Base-by-base conservation (phyloP, 768 basidiomycete genomes). In the Rhizopogon sp. region DNA sequence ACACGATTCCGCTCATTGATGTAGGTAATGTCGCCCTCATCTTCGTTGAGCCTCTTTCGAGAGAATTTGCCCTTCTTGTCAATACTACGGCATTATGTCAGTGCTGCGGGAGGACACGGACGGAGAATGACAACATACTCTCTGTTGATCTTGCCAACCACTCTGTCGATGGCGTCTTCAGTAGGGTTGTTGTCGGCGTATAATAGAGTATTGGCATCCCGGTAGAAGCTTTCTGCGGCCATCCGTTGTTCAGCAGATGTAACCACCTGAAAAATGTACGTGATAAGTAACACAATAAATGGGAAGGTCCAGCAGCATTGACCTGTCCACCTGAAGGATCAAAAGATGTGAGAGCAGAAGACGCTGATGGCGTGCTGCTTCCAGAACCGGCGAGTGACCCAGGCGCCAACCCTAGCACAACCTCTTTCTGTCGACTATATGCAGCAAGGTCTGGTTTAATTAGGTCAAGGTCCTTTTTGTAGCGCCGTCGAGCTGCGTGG, bases 1-100 rank as follows among this genome's bases (percentile, higher is more conserved):
- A 97, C 93, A 59, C 93, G 83, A 72, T 98, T 95, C 71, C 89
- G 87, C 72, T 98, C 93, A 78, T 99, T 99, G 81, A 99, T 99
- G 69, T 98, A 99, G 5, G 94, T 98, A 70, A 99, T 90, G 62
- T 98, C 95, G 52, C 91, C 94, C 57, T 95, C 88, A 50, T 91
- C 90, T 64, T 98, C 94, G 75, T 96, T 93, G 69, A 76, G 81
- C 61, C 79, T 83, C 73, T 96, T 96, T 60, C 93, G 80, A 40
- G 90, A 93, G 74, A 93, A 92, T 65, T 90, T 94, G 65, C 82
- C 78, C 69, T 91, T 88, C 76, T 92, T 90, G 75, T 94, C 92
- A 62, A 93, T 83, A 62, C 93, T 95, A 53, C 33, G 33, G 50
- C 29, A 31, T 5, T 20, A 8, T 31, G 28, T 53, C 33, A 54